Base-by-base conservation (phyloP, 352 stramenopile genomes). In the Plasmopara viticola region DNA sequence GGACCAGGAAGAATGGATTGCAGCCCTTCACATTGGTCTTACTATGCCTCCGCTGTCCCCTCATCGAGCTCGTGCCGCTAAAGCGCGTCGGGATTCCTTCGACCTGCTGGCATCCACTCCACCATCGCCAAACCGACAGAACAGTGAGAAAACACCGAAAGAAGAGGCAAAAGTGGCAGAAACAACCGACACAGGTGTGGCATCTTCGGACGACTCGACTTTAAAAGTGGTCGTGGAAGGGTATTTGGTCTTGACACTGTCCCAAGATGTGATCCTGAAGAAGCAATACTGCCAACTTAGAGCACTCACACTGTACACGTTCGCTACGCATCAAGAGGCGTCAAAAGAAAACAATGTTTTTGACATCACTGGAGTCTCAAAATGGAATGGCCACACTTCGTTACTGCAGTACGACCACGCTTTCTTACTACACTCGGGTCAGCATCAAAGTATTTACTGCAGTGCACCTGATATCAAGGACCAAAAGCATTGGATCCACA, bases 11-110 rank as follows among this genome's bases (percentile, higher is more conserved):
- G 74, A 75, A 30, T 90, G 81, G 81, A 80, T 80, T 2, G 71
- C 74, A 0, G 81, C 78, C 6, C 62, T 91, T 0, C 77, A 90
- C 43, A 84, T 89, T 5, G 76, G 75, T 1, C 58, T 86, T 2
- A 86, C 81, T 1, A 91, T 91, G 81, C 78, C 74, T 14, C 75
- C 81, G 18, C 46, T 91, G 47, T 87, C 78, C 20, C 81, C 81
- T 29, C 76, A 91, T 57, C 78, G 78, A 20, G 81, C 81, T 0
- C 60, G 69, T 30, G 74, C 78, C 9, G 81, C 81, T 0, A 88
- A 83, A 44, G 63, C 66, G 0, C 63, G 73, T 37, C 74, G 81
- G 46, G 74, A 88, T 47, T 90, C 79, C 13, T 88, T 90, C 47
- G 79, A 90, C 40, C 59, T 90, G 56, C 25, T 69, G 2, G 60